Evolutionary conservation across 352 stramenopile genomes (phyloP).

Genomic region (Phytophthora nicotianae): DNA sequence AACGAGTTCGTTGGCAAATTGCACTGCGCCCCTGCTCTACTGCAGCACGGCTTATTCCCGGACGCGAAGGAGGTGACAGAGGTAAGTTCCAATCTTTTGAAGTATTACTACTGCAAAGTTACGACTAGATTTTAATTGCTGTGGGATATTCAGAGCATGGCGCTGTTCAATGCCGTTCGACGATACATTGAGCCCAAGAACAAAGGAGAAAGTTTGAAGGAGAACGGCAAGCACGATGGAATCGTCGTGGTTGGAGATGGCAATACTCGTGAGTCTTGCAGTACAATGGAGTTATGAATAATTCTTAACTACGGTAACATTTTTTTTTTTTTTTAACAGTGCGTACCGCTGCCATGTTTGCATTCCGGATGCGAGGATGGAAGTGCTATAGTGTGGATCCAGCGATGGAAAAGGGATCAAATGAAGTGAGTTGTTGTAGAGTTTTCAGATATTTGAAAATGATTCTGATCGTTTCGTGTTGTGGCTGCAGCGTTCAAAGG

Average conservation of each 20-base stretch:
- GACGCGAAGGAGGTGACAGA: constrained; percentile 88
- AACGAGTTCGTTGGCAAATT: constrained; percentile 87
- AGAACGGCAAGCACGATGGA: constrained; percentile 49
- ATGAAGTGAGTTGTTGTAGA: constrained; percentile 33
- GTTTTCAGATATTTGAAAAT: neutral
- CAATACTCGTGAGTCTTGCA: constrained; percentile 63
- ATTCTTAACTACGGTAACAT: neutral
- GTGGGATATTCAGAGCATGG: constrained; percentile 66
- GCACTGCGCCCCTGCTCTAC: constrained; percentile 68
- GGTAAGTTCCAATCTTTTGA: constrained; percentile 31
- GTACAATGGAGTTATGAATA: neutral
- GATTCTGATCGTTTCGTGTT: constrained; percentile 10
- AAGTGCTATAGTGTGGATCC: constrained; percentile 84
- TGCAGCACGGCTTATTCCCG: constrained; percentile 77
- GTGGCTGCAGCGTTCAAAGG: constrained; percentile 46
- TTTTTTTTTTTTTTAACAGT: constrained; percentile 38
- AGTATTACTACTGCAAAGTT: neutral
- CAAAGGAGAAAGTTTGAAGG: constrained; percentile 9
- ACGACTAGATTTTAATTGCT: neutral
- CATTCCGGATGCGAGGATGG: constrained; percentile 70
- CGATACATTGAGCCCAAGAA: constrained; percentile 56
- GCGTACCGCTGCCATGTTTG: constrained; percentile 79
- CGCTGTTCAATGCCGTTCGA: constrained; percentile 80
- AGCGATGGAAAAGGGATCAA: constrained; percentile 66
- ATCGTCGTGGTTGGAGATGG: constrained; percentile 83